Base-by-base conservation (phyloP, 768 basidiomycete species). In the Lactifluus subvellereus region DNA sequence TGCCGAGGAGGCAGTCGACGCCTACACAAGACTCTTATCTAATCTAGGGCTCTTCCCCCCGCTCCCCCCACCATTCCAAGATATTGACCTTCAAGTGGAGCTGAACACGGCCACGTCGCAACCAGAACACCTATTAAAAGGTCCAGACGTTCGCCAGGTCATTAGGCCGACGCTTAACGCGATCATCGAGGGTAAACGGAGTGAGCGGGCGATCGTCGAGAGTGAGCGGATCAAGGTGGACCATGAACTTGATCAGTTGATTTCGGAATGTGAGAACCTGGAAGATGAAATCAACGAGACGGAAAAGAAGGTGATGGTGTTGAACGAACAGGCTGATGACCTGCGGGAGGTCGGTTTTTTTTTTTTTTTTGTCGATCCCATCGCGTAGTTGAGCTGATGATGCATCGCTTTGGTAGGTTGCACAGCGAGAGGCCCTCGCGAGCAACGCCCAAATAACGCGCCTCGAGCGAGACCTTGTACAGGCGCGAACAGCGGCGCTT, bases 141-240 rank as follows among this genome's bases (percentile, higher is more conserved):
- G 91, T 2, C 76, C 82, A 13, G 87, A 92, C 62, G 81, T 94
- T 60, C 80, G 85, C 52, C 85, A 82, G 66, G 77, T 83, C 9
- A 80, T 96, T 62, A 87, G 88, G 74, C 91, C 93, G 0, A 88
- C 88, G 6, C 77, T 96, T 33, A 85, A 80, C 61, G 76, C 79
- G 4, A 79, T 90, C 49, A 87, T 88, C 3, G 90, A 94, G 72
- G 77, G 80, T 51, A 88, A 87, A 71, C 78, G 91, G 59, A 79
- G 80, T 38, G 85, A 90, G 66, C 81, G 85, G 32, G 86, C 87
- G 9, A 73, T 80, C 27, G 74, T 92, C 57, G 89, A 92, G 74
- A 89, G 84, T 64, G 88, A 91, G 65, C 81, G 84, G 49, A 88
- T 94, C 66, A 84, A 82, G 68, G 81, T 92, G 32, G 91, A 94